Evolutionary conservation across 129 eudicot genomes (phyloP).

Genomic region (Escallonia rubra): DNA sequence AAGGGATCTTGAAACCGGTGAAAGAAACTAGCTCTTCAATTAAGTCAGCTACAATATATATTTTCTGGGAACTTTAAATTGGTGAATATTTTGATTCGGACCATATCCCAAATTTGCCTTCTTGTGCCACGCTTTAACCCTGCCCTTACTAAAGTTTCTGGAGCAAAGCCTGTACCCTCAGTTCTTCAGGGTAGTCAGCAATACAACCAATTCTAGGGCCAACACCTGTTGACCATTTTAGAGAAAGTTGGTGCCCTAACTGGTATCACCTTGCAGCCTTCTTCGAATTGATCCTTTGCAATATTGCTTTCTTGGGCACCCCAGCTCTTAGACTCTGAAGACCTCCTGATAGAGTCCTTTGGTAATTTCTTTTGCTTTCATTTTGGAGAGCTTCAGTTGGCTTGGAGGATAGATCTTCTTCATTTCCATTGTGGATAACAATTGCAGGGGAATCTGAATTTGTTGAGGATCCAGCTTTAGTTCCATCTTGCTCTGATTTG

Average conservation of each 20-base stretch:
- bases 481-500: not conserved
- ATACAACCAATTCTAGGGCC: constrained; percentile 96
- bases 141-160: too few relatives aligned
- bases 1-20: too few relatives aligned
- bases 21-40: too few relatives aligned
- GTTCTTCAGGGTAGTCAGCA: constrained; percentile 86
- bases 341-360: constrained; percentile 84
- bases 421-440: constrained; percentile 7
- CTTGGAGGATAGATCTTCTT: constrained; percentile 7
- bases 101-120: too few relatives aligned
- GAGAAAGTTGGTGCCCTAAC: constrained; percentile 71
- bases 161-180: constrained; percentile 80
- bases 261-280: constrained; percentile 58
- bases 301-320: constrained; percentile 59
- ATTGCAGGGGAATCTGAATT: constrained; percentile 12
- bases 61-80: too few relatives aligned
- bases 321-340: constrained; percentile 69
- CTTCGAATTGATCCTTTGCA: constrained; percentile 81
- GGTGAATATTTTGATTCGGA: too few relatives aligned
- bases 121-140: too few relatives aligned
- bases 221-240: constrained; percentile 84
- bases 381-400: constrained; percentile 13
- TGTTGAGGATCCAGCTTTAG: constrained; percentile 5
- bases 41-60: too few relatives aligned
- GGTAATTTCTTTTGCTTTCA: constrained; percentile 30